Conservation (phyloP, 371 early-diverging fungal species). For the Apophysomyces sp. region DNA sequence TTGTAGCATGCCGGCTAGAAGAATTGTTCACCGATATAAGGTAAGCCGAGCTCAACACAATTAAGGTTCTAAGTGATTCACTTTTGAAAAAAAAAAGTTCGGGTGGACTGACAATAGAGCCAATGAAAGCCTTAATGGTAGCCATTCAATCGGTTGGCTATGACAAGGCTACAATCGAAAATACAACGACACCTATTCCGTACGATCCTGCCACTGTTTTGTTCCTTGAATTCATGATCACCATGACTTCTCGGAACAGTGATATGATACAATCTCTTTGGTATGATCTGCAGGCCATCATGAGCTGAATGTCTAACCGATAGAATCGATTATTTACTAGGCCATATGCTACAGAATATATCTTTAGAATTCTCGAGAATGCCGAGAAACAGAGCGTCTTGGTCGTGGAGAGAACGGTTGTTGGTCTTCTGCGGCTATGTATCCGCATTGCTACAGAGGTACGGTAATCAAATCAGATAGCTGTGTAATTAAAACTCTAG, state of each 20-base stretch:
- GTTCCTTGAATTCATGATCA: constrained; percentile 75
- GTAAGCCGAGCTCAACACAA: constrained; percentile 21
- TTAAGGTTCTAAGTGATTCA: not conserved
- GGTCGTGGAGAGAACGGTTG: constrained; percentile 76
- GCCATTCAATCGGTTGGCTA: constrained; percentile 52
- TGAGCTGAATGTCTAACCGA: constrained; percentile 2
- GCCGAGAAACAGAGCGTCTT: constrained; percentile 69
- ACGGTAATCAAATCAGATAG: not conserved
- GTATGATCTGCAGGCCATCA: constrained; percentile 30
- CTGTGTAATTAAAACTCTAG: not conserved
- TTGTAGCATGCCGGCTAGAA: constrained; percentile 71
- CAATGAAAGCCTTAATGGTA: constrained; percentile 57
- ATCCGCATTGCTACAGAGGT: constrained; percentile 72
- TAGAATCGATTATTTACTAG: constrained; percentile 29
- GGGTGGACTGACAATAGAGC: constrained; percentile 31
- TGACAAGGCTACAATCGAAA: constrained; percentile 31
- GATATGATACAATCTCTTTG: constrained; percentile 65
- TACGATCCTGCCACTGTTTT: constrained; percentile 73
- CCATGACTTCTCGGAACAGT: constrained; percentile 73
- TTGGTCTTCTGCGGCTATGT: constrained; percentile 71
- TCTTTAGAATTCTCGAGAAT: constrained; percentile 67
- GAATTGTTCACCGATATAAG: constrained; percentile 72
- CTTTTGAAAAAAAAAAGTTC: not conserved
- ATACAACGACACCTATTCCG: constrained; percentile 41
- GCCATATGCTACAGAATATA: constrained; percentile 65